Base-by-base conservation (phyloP, 1,139 yeast genomes). In the Pichiaceae sp. region DNA sequence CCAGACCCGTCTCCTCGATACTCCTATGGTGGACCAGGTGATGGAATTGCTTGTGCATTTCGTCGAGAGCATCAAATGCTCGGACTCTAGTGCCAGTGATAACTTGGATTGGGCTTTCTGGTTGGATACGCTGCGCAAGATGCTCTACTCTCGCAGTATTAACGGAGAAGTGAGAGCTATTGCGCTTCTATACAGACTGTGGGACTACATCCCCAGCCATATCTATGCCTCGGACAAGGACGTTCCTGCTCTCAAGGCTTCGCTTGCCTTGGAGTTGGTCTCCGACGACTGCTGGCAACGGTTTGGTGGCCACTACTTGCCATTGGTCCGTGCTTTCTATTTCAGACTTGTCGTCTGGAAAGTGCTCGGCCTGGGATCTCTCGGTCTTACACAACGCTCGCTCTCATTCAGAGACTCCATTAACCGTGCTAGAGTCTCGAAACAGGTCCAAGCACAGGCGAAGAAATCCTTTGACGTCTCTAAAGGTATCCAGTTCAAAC, bases 271-370 rank as follows among this genome's bases (percentile, higher is more conserved):
- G 26, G 80, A 83, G 80, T 54, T 82, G 21, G 59, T 78, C 9
- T 63, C 72, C 3, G 56, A 63, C 4, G 53, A 56, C 2, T 60
- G 62, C 34, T 81, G 85, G 76, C 56, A 58, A 32, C 62, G 67
- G 32, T 73, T 74, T 42, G 76, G 84, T 49, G 70, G 78, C 33
- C 94, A 85, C 57, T 85, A 94, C 86, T 74, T 78, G 47, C 89
- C 95, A 2, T 57, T 83, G 23, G 77, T 83, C 15, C 65, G 95
- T 32, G 70, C 81, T 2, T 81, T 78, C 50, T 85, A 78, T 54
- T 64, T 75, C 35, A 65, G 87, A 36, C 63, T 85, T 23, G 45
- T 85, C 15, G 66, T 83, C 36, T 85, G 93, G 84, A 68, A 86
- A 46, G 49, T 75, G 15, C 29, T 56, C 21, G 57, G 57, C 2